Evolutionary conservation across 345 rosid genomes (phyloP).

Genomic region (Anastatica hierochuntica): DNA sequence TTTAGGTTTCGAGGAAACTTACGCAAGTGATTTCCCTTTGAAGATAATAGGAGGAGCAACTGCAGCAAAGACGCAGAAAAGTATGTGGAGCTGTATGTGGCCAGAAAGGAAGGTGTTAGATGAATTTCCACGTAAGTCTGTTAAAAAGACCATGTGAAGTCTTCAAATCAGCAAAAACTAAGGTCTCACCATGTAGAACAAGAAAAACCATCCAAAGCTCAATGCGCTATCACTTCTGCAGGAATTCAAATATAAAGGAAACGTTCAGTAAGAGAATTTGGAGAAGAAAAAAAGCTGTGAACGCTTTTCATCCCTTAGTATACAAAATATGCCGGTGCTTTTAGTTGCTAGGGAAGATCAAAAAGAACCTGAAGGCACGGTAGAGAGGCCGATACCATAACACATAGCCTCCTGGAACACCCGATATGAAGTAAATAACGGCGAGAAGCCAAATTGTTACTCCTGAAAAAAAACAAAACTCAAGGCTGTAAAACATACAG

Average conservation of each 20-base stretch:
- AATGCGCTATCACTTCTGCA: conserved; percentile 88
- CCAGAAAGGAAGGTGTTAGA: not conserved
- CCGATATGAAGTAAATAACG: conserved; percentile 75
- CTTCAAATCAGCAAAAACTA: not conserved
- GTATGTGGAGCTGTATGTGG: conserved; percentile 73
- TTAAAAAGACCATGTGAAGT: not conserved
- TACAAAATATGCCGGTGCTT: too few relatives aligned
- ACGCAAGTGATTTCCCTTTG: conserved; percentile 96
- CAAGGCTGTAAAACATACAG: not conserved
- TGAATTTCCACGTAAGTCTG: not conserved
- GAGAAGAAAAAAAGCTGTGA: not conserved
- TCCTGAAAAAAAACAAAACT: conserved; percentile 28
- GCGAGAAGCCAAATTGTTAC: conserved; percentile 94
- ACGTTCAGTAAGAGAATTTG: not conserved
- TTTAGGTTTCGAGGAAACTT: conserved; percentile 26
- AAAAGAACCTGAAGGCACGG: conserved; percentile 72
- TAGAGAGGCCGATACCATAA: conserved; percentile 95
- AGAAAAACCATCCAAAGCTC: conserved; percentile 78
- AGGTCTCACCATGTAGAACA: conserved; percentile 55
- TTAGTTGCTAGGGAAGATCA: not conserved
- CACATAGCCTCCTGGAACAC: conserved; percentile 90
- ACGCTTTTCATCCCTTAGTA: conserved; percentile 3
- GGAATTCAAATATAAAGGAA: not conserved
- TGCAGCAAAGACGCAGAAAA: conserved; percentile 73
- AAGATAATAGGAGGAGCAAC: conserved; percentile 94